Percentiles rank a stretch among this genome's conserved stretches.
Conservation (phyloP, 2,329 filamentous ascomycete genomes). For the Cladophialophora chaetospira region DNA sequence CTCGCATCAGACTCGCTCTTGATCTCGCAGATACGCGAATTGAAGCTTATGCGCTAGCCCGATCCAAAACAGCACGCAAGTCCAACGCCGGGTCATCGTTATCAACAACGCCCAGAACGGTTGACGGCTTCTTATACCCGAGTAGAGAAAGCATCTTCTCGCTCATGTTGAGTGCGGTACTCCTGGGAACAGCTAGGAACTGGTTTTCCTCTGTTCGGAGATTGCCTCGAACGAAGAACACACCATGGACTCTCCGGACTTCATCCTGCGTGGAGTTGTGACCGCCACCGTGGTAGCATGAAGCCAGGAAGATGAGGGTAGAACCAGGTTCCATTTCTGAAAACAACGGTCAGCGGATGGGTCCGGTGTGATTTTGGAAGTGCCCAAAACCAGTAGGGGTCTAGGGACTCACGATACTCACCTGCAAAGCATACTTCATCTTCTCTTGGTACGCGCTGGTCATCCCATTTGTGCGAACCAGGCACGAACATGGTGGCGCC, state of each 20-base stretch:
- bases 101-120: constrained; percentile 39
- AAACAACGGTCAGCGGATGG: background rate
- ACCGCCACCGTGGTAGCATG: constrained; percentile 39
- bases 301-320: constrained; percentile 41
- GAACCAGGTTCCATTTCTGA: constrained; percentile 42
- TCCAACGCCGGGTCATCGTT: constrained; percentile 36
- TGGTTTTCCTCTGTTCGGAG: constrained; percentile 35
- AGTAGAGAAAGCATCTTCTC: constrained; percentile 38
- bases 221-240: constrained; percentile 30
- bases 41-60: constrained; percentile 8
- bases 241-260: constrained; percentile 32
- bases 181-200: constrained; percentile 31
- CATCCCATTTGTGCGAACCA: constrained; percentile 45
- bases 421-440: constrained; percentile 41
- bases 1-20: no score
- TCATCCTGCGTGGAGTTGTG: constrained; percentile 32
- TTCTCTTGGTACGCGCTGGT: constrained; percentile 32
- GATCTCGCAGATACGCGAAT: background rate
- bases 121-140: constrained; percentile 39
- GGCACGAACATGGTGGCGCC: constrained; percentile 55
- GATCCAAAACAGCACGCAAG: constrained; percentile 25
- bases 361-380: no score
- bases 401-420: no score
- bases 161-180: constrained; percentile 37
- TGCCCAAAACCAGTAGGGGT: no score